phyloP scores from a whole-genome alignment of 2,329 filamentous ascomycete genomes.

The Microcyclosporella mali region DNA sequence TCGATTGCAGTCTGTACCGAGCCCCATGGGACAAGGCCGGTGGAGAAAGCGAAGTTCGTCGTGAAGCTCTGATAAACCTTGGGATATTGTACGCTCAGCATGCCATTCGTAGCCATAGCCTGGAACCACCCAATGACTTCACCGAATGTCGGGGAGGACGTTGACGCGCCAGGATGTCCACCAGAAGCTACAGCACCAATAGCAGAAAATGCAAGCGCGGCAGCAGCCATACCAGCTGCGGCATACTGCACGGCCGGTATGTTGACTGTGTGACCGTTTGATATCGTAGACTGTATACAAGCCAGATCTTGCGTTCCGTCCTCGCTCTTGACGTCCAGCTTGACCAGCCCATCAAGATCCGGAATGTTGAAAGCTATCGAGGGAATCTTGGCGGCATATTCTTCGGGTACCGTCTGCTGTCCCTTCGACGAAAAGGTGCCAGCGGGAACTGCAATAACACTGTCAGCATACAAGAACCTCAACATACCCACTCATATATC shows the following conservation, averaged over 20 bases:
- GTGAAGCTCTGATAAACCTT: conserved; percentile 81
- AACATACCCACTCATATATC: not conserved
- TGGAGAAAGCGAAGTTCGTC: conserved; percentile 90
- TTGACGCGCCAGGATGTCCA: conserved; percentile 52
- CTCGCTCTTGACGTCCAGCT: conserved; percentile 63
- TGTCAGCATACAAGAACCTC: conserved; percentile 15
- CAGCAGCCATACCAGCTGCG: conserved; percentile 78
- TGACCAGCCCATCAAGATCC: conserved; percentile 81
- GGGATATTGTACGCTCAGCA: conserved; percentile 87
- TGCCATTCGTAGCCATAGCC: conserved; percentile 88
- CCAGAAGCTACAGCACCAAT: conserved; percentile 59
- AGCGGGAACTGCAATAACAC: conserved; percentile 54
- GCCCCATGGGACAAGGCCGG: conserved; percentile 77
- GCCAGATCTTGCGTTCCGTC: conserved; percentile 59
- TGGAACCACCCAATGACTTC: conserved; percentile 90
- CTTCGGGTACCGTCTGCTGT: conserved; percentile 61
- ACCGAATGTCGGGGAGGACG: conserved; percentile 74
- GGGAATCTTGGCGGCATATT: conserved; percentile 71
- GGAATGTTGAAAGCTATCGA: conserved; percentile 84
- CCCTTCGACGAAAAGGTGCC: conserved; percentile 70
- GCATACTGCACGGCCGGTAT: conserved; percentile 74
- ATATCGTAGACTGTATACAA: conserved; percentile 74
- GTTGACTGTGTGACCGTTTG: conserved; percentile 78
- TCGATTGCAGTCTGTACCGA: conserved; percentile 77
- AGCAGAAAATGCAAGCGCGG: conserved; percentile 68